phyloP scores from a whole-genome alignment of 1,284 basidiomycete species.

The Papiliotrema fonsecae region DNA sequence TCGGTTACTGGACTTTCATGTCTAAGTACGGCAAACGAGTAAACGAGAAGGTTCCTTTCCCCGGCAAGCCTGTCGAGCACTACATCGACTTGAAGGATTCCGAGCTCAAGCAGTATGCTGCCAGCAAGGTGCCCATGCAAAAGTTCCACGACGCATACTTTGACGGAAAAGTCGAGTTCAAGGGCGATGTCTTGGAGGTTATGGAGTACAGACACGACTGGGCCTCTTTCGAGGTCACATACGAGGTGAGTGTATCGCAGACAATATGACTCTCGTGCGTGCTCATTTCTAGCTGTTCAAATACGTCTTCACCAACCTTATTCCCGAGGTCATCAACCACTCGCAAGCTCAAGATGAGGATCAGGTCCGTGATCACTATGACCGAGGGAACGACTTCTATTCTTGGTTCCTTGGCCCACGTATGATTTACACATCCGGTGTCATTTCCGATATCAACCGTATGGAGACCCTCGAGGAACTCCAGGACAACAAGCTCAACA shows the following conservation, averaged over 20 bases:
- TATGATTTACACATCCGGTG: constrained; percentile 86
- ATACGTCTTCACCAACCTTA: constrained; percentile 82
- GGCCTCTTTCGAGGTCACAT: constrained; percentile 70
- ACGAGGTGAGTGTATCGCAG: constrained; percentile 30
- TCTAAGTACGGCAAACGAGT: constrained; percentile 75
- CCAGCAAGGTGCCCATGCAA: constrained; percentile 90
- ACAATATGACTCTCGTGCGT: background rate
- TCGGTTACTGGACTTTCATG: constrained; percentile 87
- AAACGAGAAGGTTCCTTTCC: constrained; percentile 83
- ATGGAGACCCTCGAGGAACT: constrained; percentile 89
- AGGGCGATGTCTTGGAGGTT: constrained; percentile 91
- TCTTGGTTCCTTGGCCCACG: constrained; percentile 58
- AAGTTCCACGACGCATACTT: constrained; percentile 97
- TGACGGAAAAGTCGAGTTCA: constrained; percentile 92
- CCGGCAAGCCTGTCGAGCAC: constrained; percentile 75
- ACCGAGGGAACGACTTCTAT: constrained; percentile 95
- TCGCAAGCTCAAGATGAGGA: constrained; percentile 87
- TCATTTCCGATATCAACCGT: constrained; percentile 68
- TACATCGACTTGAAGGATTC: constrained; percentile 89
- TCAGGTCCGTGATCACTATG: constrained; percentile 94
- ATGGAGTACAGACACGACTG: constrained; percentile 95
- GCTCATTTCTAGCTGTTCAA: constrained; percentile 67
- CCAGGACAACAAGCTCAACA: constrained; percentile 95
- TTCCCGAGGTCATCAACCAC: constrained; percentile 92
- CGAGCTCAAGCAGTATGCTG: constrained; percentile 73